A percentile compares a stretch with the other conserved stretches of the same genome.
Evolutionary conservation across 2,329 filamentous ascomycete genomes (phyloP).

Genomic region (Huntiella omanensis): DNA sequence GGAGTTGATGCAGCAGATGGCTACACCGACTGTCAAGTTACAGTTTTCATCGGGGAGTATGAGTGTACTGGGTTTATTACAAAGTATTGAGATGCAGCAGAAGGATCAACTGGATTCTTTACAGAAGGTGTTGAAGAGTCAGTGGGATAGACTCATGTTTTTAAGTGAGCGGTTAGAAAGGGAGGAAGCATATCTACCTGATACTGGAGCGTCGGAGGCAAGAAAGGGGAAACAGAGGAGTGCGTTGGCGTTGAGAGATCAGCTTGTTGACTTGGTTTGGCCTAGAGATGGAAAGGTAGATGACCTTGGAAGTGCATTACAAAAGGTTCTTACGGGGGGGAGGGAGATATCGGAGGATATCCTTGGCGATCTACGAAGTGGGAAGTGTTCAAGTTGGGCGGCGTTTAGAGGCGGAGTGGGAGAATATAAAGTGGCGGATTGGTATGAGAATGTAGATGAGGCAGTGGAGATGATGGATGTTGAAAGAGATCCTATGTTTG

Average conservation of each 20-base stretch:
- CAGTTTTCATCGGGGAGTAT: background rate
- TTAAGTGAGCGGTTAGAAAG: slow-evolving; percentile 7
- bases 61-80: background rate
- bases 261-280: background rate
- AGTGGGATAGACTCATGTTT: slow-evolving; percentile 14
- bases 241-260: background rate
- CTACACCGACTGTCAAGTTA: background rate
- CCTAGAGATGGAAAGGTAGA: background rate
- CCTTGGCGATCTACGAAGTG: background rate
- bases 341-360: background rate
- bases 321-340: background rate
- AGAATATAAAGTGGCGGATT: slow-evolving; percentile 5
- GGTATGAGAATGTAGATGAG: slow-evolving; percentile 7
- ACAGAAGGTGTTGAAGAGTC: slow-evolving; percentile 10
- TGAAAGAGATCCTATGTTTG: background rate
- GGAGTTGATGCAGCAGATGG: slow-evolving; percentile 7
- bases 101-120: slow-evolving; percentile 4
- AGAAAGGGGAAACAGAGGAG: slow-evolving; percentile 8
- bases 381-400: slow-evolving; percentile 2
- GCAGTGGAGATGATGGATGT: slow-evolving; percentile 1
- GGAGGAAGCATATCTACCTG: slow-evolving; percentile 1
- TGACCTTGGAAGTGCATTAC: background rate
- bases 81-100: background rate
- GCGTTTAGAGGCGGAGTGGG: slow-evolving; percentile 1
- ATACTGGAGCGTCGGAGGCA: background rate